phyloP scores from a whole-genome alignment of 2,329 filamentous ascomycete species.

The Dactylellina drechsleri region DNA sequence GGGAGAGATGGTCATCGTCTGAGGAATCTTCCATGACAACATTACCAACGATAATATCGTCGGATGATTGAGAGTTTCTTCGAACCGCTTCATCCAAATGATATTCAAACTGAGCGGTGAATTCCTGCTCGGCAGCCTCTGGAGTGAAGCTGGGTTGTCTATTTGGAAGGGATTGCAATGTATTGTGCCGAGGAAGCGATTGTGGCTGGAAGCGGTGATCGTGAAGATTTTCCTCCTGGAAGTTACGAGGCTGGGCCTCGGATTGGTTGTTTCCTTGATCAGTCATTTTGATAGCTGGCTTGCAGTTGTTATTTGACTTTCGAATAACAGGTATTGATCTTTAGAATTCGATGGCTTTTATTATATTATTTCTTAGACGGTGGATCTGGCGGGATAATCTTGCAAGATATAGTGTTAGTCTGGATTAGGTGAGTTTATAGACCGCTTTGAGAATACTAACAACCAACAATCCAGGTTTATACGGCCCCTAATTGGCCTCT shows the following conservation, averaged over 20 bases:
- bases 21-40: constrained; percentile 53
- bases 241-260: constrained; percentile 25
- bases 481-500: constrained; percentile 45
- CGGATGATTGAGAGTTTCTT: constrained; percentile 48
- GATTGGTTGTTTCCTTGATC: constrained; percentile 26
- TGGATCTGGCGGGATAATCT: constrained; percentile 11
- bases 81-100: constrained; percentile 44
- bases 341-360: constrained; percentile 1
- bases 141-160: constrained; percentile 50
- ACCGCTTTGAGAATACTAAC: constrained; percentile 16
- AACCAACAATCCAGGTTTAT: constrained; percentile 15
- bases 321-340: too few species aligned
- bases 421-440: neutral
- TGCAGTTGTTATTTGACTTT: too few species aligned
- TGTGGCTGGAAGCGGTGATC: constrained; percentile 59
- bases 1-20: constrained; percentile 59
- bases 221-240: constrained; percentile 55
- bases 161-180: constrained; percentile 15
- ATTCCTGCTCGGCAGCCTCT: constrained; percentile 49
- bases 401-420: neutral
- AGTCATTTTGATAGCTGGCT: constrained; percentile 15
- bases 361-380: constrained; percentile 15
- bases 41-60: constrained; percentile 53
- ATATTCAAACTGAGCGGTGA: constrained; percentile 49
- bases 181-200: constrained; percentile 58